Evolutionary conservation across 441 rosid genomes (phyloP).

Genomic region (Populus hybrid): DNA sequence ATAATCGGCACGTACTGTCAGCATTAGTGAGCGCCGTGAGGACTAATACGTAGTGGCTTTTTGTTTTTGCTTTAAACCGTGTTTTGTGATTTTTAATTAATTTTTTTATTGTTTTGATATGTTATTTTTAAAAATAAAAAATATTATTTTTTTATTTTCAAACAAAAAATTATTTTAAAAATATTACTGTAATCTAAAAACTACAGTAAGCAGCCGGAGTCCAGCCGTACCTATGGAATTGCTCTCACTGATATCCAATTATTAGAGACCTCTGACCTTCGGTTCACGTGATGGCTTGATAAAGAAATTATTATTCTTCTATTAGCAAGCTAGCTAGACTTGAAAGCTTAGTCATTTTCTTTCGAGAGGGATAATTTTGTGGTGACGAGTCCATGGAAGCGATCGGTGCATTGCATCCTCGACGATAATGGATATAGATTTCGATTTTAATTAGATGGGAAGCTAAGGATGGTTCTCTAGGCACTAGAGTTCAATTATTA

Average conservation of each 20-base stretch:
- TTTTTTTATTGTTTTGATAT: no score
- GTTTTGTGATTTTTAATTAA: no score
- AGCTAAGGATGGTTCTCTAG: conserved; percentile 11
- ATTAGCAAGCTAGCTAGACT: not conserved
- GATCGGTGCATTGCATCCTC: not conserved
- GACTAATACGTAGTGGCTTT: not conserved
- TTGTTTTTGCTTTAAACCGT: no score
- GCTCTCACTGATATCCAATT: conserved; percentile 25
- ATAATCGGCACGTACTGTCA: not conserved
- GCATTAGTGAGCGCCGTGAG: not conserved
- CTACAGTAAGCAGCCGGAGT: conserved; percentile 14
- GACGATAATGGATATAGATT: not conserved
- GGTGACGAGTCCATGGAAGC: not conserved
- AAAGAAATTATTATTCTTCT: conserved; percentile 7
- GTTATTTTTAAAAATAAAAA: no score
- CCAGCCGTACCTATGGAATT: conserved; percentile 20
- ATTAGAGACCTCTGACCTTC: conserved; percentile 35
- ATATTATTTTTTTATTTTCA: no score
- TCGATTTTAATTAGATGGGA: not conserved
- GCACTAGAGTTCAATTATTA: conserved; percentile 14
- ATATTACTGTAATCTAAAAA: no score
- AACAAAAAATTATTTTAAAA: no score
- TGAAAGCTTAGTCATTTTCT: conserved; percentile 16
- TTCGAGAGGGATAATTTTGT: not conserved
- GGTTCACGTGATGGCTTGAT: conserved; percentile 46